These are phyloP conservation scores for Cyberlindnera euphorbiiphila DNA, from an alignment of 805 yeast species.

Conservation along the genomic window DNA sequence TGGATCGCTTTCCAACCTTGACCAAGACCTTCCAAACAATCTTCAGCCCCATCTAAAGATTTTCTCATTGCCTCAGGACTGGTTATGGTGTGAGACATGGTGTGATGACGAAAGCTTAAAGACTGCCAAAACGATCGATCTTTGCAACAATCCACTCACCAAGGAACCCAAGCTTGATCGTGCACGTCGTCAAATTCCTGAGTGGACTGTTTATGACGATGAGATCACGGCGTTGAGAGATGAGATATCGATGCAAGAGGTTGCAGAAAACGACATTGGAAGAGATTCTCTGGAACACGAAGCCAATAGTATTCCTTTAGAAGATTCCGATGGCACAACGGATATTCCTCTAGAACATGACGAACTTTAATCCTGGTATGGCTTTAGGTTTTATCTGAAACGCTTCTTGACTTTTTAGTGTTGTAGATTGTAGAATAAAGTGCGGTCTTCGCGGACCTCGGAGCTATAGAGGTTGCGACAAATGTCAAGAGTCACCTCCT, in stretches of 20 bases:
- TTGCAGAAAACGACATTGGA: not conserved
- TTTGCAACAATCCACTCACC: conserved; percentile 81
- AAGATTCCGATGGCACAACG: not conserved
- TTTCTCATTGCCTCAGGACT: conserved; percentile 70
- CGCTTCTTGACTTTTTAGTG: too few relatives aligned
- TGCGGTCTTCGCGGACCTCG: not conserved
- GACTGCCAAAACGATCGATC: conserved; percentile 73
- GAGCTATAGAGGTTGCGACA: too few relatives aligned
- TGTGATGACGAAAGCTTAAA: conserved; percentile 60
- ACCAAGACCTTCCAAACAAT: conserved; percentile 92
- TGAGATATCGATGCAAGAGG: conserved; percentile 11
- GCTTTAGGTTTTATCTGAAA: too few relatives aligned
- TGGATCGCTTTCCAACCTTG: conserved; percentile 73
- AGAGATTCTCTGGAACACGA: not conserved
- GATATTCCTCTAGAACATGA: conserved; percentile 4
- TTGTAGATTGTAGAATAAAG: not conserved
- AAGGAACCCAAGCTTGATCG: conserved; percentile 74
- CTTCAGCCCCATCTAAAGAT: conserved; percentile 67
- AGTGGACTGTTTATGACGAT: conserved; percentile 67
- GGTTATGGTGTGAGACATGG: conserved; percentile 97
- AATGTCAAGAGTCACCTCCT: too few relatives aligned
- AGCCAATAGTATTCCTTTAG: not conserved
- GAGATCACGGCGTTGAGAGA: conserved; percentile 39
- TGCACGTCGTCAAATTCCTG: conserved; percentile 73
- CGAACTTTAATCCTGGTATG: conserved; percentile 4